Evolutionary conservation across 805 yeast genomes (phyloP).

Genomic region (Wickerhamomyces rabaulensis): DNA sequence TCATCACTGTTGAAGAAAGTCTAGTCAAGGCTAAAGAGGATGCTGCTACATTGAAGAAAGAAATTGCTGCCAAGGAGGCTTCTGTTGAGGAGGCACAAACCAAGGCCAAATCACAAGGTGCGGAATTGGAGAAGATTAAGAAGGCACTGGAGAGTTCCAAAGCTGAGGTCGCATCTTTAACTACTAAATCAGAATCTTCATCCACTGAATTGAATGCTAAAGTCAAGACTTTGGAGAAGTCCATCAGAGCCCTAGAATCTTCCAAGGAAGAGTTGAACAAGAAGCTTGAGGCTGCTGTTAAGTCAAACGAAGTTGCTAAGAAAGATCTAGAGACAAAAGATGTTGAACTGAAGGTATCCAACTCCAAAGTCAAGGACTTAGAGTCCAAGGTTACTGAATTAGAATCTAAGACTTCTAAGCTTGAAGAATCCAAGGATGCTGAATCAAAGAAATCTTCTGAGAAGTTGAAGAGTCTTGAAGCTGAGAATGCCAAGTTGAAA

Average conservation of each 20-base stretch:
- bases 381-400: neutral
- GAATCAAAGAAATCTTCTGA: neutral
- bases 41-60: neutral
- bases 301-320: neutral
- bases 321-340: neutral
- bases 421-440: neutral
- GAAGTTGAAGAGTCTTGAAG: neutral
- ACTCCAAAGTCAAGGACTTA: neutral
- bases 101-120: neutral
- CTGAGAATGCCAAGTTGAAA: neutral
- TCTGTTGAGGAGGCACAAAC: neutral
- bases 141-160: neutral
- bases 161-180: neutral
- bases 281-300: neutral
- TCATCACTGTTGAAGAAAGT: neutral
- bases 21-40: neutral
- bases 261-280: neutral
- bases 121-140: neutral
- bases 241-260: neutral
- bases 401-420: neutral
- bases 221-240: neutral
- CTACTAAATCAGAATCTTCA: neutral
- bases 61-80: neutral
- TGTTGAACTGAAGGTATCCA: slow-evolving; percentile 2
- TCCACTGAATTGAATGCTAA: neutral